phyloP scores from a whole-genome alignment of 2,329 filamentous ascomycete species.

The Aspergillus pseudoterreus region DNA sequence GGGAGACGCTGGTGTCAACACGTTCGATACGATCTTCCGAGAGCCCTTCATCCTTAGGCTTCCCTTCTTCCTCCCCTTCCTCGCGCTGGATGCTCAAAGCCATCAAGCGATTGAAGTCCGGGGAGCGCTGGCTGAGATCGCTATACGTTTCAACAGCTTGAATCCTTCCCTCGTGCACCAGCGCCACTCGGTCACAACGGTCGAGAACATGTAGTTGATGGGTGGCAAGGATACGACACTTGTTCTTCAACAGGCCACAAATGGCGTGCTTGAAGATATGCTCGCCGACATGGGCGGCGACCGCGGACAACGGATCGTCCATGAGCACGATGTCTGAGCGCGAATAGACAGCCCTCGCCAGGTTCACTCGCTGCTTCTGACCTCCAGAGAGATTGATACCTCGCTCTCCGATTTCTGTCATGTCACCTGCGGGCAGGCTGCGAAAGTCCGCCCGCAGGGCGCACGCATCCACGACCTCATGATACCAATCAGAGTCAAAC shows the following conservation, averaged over 20 bases:
- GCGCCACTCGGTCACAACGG: constrained; percentile 81
- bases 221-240: constrained; percentile 80
- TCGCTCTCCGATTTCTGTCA: constrained; percentile 44
- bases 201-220: constrained; percentile 87
- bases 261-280: constrained; percentile 86
- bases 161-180: constrained; percentile 82
- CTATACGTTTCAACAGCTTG: constrained; percentile 84
- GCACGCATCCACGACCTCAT: constrained; percentile 16
- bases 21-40: constrained; percentile 28
- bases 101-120: constrained; percentile 79
- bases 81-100: constrained; percentile 50
- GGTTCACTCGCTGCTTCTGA: constrained; percentile 27
- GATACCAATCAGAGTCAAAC: constrained; percentile 18
- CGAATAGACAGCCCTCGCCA: constrained; percentile 67
- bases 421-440: constrained; percentile 35
- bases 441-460: constrained; percentile 14
- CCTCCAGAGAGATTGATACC: constrained; percentile 48
- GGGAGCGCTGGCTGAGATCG: constrained; percentile 75
- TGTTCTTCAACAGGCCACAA: constrained; percentile 74
- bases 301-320: constrained; percentile 55
- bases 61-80: constrained; percentile 34
- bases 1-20: too few relatives aligned
- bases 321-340: constrained; percentile 57
- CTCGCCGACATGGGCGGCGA: constrained; percentile 51
- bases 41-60: constrained; percentile 7